Percentiles rank a stretch among this genome's conserved stretches.
phyloP scores from a whole-genome alignment of 2,329 filamentous ascomycete species.

The Ophiostoma australiae region DNA sequence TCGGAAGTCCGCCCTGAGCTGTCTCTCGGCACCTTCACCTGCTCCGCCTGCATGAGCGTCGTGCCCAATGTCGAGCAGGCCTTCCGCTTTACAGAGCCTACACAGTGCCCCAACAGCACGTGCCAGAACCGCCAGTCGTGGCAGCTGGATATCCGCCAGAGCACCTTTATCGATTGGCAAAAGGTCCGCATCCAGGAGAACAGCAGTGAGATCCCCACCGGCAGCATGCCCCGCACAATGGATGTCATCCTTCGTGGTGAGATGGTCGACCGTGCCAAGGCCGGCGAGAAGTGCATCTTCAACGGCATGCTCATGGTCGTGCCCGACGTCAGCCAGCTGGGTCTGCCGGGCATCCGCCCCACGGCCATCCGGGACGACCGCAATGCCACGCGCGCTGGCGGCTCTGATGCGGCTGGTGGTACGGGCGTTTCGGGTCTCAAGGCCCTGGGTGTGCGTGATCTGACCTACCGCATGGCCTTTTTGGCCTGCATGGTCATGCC shows the following conservation, averaged over 20 bases:
- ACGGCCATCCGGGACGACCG: constrained; percentile 80
- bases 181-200: constrained; percentile 98
- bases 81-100: constrained; percentile 94
- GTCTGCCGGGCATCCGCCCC: constrained; percentile 77
- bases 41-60: constrained; percentile 77
- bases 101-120: constrained; percentile 81
- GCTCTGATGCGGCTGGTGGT: constrained; percentile 72
- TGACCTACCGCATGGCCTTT: constrained; percentile 96
- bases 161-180: constrained; percentile 98
- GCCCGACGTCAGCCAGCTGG: constrained; percentile 91
- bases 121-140: constrained; percentile 91
- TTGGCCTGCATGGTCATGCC: constrained; percentile 93
- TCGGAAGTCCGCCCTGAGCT: constrained; percentile 95
- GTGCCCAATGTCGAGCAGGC: constrained; percentile 93
- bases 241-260: constrained; percentile 94
- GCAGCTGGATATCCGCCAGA: constrained; percentile 94
- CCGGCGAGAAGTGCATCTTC: constrained; percentile 97
- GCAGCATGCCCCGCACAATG: constrained; percentile 97
- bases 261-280: constrained; percentile 95
- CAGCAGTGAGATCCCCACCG: constrained; percentile 94
- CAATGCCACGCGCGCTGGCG: constrained; percentile 45
- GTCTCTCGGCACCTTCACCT: constrained; percentile 86
- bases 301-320: constrained; percentile 95
- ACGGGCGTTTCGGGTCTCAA: constrained; percentile 84
- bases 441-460: constrained; percentile 84